A percentile compares a stretch with the other conserved stretches of the same genome.
Conservation (phyloP, 1,284 basidiomycete species). For the Rhodofomes roseus region DNA sequence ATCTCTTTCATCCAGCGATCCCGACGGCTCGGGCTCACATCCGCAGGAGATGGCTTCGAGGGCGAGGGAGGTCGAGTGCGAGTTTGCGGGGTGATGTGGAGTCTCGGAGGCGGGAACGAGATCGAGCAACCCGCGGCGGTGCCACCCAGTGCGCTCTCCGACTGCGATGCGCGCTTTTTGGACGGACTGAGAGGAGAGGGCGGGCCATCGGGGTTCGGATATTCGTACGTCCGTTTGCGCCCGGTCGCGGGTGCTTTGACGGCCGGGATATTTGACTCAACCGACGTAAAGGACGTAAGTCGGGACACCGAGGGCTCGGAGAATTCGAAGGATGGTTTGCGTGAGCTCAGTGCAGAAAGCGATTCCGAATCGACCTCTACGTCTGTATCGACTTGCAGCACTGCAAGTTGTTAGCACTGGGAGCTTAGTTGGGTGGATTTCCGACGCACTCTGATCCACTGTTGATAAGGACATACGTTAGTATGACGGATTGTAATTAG, state of each 20-base stretch:
- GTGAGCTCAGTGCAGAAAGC: not conserved
- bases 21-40: not conserved
- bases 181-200: not conserved
- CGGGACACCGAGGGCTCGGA: constrained; percentile 2
- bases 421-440: not conserved
- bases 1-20: not conserved
- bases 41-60: not conserved
- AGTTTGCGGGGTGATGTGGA: not conserved
- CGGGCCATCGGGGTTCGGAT: constrained; percentile 3
- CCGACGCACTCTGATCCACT: not conserved
- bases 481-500: not conserved
- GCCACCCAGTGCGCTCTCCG: not conserved
- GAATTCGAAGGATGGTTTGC: constrained; percentile 11
- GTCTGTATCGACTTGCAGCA: constrained; percentile 13
- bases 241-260: constrained; percentile 2
- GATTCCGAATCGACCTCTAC: not conserved
- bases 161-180: not conserved
- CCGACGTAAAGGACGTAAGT: constrained; percentile 10
- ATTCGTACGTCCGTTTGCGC: constrained; percentile 14
- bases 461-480: not conserved
- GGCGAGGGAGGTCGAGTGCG: not conserved
- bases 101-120: not conserved
- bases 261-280: constrained; percentile 8
- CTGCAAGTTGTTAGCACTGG: not conserved
- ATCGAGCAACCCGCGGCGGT: not conserved